Percentiles rank a stretch among this genome's conserved stretches.
phyloP scores from a whole-genome alignment of 768 basidiomycete species.

The Boletus insuetus region DNA sequence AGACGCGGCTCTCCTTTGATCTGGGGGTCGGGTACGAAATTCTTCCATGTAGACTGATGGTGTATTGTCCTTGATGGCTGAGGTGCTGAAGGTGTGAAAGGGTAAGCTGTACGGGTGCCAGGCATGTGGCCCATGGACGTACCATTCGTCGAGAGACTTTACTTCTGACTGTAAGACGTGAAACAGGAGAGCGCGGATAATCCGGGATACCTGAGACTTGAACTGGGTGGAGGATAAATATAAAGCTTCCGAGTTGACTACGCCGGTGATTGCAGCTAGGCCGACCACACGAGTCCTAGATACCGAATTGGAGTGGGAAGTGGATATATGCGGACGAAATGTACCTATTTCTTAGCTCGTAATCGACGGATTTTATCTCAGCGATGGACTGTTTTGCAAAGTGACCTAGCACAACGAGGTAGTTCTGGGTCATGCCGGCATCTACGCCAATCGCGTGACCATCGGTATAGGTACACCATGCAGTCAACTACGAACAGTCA shows the following conservation, averaged over 20 bases:
- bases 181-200: slow-evolving; percentile 69
- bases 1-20: slow-evolving; percentile 83
- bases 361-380: slow-evolving; percentile 49
- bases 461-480: slow-evolving; percentile 91
- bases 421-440: slow-evolving; percentile 61
- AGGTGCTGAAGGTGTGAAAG: slow-evolving; percentile 41
- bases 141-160: slow-evolving; percentile 67
- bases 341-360: slow-evolving; percentile 74
- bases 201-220: slow-evolving; percentile 61
- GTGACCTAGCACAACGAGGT: slow-evolving; percentile 60
- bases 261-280: slow-evolving; percentile 76
- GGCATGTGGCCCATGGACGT: not conserved
- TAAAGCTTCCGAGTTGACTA: slow-evolving; percentile 80
- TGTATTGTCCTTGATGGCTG: slow-evolving; percentile 63
- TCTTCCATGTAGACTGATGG: slow-evolving; percentile 79
- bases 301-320: not conserved
- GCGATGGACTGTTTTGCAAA: slow-evolving; percentile 63
- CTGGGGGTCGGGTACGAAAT: slow-evolving; percentile 74
- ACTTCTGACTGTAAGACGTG: slow-evolving; percentile 65
- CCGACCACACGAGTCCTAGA: slow-evolving; percentile 81
- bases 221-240: slow-evolving; percentile 74
- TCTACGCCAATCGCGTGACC: slow-evolving; percentile 82
- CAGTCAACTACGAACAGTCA: slow-evolving; percentile 62
- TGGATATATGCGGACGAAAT: not conserved
- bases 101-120: not conserved